Base-by-base conservation (phyloP, 352 stramenopile species). In the Phytophthora macrochlamydospora region DNA sequence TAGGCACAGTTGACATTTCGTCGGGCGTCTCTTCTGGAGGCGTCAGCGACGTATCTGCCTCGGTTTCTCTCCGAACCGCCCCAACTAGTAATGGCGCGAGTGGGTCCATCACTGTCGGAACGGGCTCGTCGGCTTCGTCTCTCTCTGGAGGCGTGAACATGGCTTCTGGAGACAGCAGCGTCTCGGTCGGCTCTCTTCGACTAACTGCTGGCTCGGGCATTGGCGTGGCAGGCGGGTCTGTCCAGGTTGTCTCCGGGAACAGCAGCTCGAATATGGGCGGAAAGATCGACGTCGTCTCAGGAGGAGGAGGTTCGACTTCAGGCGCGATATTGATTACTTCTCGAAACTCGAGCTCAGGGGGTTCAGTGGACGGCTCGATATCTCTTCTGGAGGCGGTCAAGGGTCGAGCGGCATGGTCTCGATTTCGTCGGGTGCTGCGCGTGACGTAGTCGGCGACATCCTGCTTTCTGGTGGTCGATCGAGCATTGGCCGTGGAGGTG, bases 361-460 rank as follows among this genome's bases (percentile, higher is more conserved):
- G 59, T 56, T 42, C 51, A 67, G 51, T 31, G 61, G 61, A 28
- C 53, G 54, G 50, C 6, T 69, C 32, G 61, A 58, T 59, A 37
- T 69, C 18, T 46, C 40, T 7, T 74, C 66, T 58, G 66, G 66
- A 31, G 24, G 66, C 50, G 62, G 59, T n/a, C 55, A 62, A 37
- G 73, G 65, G 9, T 68, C 65, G 6, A 70, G 56, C 30, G 69
- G 73, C 29, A 11, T 67, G 37, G 61, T 67, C n/a, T 64, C 66
- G 7, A 64, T 70, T 42, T 65, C 63, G 24, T 59, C 62, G 51
- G 65, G 72, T 8, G 60, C 43, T 42, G 52, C 52, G 42, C 58
- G 65, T 32, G 58, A 67, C 37, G 40, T 50, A 35, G 65, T 62
- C 42, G 65, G 59, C 37, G 65, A 73, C 33, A 37, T 68, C 29